Evolutionary conservation across 2,329 filamentous ascomycete genomes (phyloP).

Genomic region (Monascus ruber): DNA sequence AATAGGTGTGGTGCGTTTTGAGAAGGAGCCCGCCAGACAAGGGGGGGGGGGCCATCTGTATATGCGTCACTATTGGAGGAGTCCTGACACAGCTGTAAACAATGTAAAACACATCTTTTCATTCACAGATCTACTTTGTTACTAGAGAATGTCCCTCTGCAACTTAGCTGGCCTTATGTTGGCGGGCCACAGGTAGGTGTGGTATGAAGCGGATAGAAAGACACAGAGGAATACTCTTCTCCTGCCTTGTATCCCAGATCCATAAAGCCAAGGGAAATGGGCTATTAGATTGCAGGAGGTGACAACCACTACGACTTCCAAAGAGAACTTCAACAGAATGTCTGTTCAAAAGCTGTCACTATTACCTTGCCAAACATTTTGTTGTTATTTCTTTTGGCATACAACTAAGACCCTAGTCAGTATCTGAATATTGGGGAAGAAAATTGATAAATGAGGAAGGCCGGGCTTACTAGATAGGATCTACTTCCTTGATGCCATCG

Average conservation of each 20-base stretch:
- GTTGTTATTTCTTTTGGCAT: conserved; percentile 59
- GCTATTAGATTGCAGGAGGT: conserved; percentile 63
- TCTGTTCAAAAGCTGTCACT: conserved; percentile 4
- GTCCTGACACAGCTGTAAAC: no score
- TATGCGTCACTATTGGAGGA: no score
- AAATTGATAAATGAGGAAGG: neutral
- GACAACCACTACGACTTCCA: neutral
- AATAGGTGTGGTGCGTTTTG: neutral
- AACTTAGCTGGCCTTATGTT: conserved; percentile 29
- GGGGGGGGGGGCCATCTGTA: no score
- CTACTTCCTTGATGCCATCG: conserved; percentile 64
- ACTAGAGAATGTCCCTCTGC: conserved; percentile 24
- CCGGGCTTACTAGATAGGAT: conserved; percentile 66
- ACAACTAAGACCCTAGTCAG: conserved; percentile 39
- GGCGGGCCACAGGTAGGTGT: conserved; percentile 10
- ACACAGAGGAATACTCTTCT: conserved; percentile 43
- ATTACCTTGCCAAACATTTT: conserved; percentile 41
- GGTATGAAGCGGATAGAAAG: conserved; percentile 31
- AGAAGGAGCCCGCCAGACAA: no score
- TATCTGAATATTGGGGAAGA: conserved; percentile 1
- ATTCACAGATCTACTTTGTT: neutral
- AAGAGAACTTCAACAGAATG: neutral
- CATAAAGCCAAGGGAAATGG: conserved; percentile 40
- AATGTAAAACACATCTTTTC: no score
- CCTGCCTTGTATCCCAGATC: conserved; percentile 60